phyloP scores from a whole-genome alignment of 176 grass and related monocot genomes.

The Rhynchospora pubera region DNA sequence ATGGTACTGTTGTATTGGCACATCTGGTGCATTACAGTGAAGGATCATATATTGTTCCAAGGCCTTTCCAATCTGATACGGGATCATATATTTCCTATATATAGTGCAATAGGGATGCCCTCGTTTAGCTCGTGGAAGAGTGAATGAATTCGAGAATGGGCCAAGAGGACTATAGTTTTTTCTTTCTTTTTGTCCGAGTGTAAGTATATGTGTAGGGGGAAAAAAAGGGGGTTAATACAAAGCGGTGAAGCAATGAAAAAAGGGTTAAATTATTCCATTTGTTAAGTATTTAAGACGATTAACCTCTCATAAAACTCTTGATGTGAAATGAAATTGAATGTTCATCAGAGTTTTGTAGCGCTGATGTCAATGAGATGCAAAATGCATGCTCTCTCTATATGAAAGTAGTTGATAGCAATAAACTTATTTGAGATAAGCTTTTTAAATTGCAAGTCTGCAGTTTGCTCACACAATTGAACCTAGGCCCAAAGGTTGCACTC shows the following conservation, averaged over 20 bases:
- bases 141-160: not conserved
- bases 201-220: not conserved
- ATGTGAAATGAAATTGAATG: not conserved
- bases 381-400: not conserved
- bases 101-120: not conserved
- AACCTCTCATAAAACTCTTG: not conserved
- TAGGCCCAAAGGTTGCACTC: no score
- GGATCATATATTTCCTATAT: no score
- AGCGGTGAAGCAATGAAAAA: not conserved
- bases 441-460: not conserved
- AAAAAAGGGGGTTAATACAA: not conserved
- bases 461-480: not conserved
- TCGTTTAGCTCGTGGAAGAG: not conserved
- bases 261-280: not conserved
- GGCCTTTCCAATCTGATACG: not conserved
- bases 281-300: not conserved
- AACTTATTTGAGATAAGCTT: not conserved
- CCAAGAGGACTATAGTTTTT: not conserved
- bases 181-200: not conserved
- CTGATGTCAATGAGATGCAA: not conserved
- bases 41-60: not conserved
- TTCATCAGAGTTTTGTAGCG: not conserved
- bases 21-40: not conserved
- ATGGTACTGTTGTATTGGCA: constrained; percentile 27
- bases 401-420: not conserved